Base-by-base conservation (phyloP, 2,329 filamentous ascomycete genomes). In the Sporothrix pallida region DNA sequence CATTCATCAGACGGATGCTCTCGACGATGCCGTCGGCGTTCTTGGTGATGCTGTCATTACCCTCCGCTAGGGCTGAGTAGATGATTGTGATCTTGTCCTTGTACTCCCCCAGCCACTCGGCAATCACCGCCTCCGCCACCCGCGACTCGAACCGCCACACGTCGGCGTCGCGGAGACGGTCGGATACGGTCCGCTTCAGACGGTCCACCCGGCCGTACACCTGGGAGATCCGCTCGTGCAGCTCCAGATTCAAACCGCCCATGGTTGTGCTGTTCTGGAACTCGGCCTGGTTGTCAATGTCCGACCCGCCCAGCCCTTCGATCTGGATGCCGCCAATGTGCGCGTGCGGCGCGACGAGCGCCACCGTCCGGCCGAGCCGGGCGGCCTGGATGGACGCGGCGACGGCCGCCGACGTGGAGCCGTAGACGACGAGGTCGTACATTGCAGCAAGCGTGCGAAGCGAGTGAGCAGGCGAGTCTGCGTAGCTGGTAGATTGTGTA, bases 111-210 rank as follows among this genome's bases (percentile, higher is more conserved):
- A 71, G 56, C 70, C 70, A 71, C 1, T 13, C 23, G 1, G 44
- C 13, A 23, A 71, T 71, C 8, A 71, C 46, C 8, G 44, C 31
- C 70, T 71, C 70, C 15, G 70, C 56, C 31, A 71, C 70, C 15
- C 26, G 15, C 12, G 70, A 71, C 70, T 71, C 70, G 70, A 71
- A 71, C 13, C 70, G 42, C 70, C 70, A 71, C 9, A 71, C 70
- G 15, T 63, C 58, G 3, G 70, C 56, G 56, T 71, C 70, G 85
- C 62, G 15, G 10, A 67, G 26, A 10, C 50, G 10, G n/a, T 68
- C 13, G 10, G 71, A 12, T 1, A 72, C 71, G 1, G 52, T 37
- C n/a, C 20, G 10, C 3, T 31, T 20, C 3, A 68, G 48, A 0
- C 71, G 48, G 1, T 46, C 60, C 2, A 52, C 60, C 26, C 70